phyloP scores from a whole-genome alignment of 306 rosid species.

The Calophaca sinica region DNA sequence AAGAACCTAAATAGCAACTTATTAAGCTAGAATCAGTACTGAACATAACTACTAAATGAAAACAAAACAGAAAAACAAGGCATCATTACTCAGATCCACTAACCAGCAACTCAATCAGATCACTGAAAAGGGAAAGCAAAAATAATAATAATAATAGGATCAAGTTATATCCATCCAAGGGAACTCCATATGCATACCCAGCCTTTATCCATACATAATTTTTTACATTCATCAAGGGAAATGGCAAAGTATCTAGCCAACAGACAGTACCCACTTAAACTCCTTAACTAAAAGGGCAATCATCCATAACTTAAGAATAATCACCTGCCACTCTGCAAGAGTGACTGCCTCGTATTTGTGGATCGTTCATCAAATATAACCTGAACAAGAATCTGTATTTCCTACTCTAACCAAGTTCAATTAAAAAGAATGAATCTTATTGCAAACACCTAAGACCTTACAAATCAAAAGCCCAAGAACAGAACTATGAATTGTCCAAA shows the following conservation, averaged over 20 bases:
- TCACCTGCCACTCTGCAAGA: not conserved
- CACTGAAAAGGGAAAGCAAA: not conserved
- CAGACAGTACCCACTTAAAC: conserved; percentile 16
- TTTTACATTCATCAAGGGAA: conserved; percentile 9
- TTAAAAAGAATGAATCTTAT: not conserved
- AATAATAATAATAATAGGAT: not conserved
- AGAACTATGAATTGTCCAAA: not conserved
- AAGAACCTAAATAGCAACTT: conserved; percentile 23
- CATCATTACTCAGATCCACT: conserved; percentile 13
- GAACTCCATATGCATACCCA: not conserved
- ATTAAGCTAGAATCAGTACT: conserved; percentile 10
- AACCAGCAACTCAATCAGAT: conserved; percentile 18
- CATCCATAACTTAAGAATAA: not conserved
- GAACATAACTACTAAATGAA: not conserved
- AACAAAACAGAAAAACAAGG: conserved; percentile 12
- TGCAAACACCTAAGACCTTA: not conserved
- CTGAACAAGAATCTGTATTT: not conserved
- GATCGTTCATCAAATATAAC: not conserved
- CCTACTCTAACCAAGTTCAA: conserved; percentile 18
- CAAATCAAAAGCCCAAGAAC: not conserved
- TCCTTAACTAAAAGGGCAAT: conserved; percentile 5
- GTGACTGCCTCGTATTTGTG: not conserved
- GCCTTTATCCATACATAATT: conserved; percentile 16
- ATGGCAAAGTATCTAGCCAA: not conserved
- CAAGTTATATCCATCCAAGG: conserved; percentile 8